phyloP scores from a whole-genome alignment of 2,329 filamentous ascomycete species.

The Gnomoniopsis sp. region DNA sequence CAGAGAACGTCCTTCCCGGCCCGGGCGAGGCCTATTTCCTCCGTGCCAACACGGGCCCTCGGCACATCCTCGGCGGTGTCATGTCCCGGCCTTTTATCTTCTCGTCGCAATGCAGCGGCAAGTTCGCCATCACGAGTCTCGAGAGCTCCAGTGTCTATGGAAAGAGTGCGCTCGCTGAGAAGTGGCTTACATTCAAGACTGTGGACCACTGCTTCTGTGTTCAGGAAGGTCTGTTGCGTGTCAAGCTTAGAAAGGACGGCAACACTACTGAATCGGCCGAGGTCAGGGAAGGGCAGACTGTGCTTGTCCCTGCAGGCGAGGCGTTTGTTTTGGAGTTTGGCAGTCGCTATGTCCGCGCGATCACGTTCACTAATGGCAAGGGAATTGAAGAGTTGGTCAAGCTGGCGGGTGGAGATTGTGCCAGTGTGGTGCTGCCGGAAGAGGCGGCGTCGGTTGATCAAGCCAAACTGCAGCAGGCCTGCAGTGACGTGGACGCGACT shows the following conservation, averaged over 20 bases:
- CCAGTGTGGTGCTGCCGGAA: slow-evolving; percentile 37
- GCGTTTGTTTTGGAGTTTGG: slow-evolving; percentile 41
- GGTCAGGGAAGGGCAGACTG: slow-evolving; percentile 44
- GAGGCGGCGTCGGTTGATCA: slow-evolving; percentile 24
- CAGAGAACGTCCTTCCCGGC: slow-evolving; percentile 37
- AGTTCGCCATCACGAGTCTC: slow-evolving; percentile 52
- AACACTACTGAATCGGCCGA: slow-evolving; percentile 23
- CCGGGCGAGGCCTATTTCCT: slow-evolving; percentile 44
- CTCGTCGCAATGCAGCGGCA: slow-evolving; percentile 42
- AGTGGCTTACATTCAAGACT: slow-evolving; percentile 38
- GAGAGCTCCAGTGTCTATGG: slow-evolving; percentile 40
- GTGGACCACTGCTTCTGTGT: slow-evolving; percentile 53
- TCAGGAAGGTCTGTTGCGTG: slow-evolving; percentile 40
- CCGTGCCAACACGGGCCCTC: slow-evolving; percentile 45
- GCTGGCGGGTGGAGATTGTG: slow-evolving; percentile 30
- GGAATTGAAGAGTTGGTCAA: slow-evolving; percentile 46
- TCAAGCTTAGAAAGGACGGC: slow-evolving; percentile 34
- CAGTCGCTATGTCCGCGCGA: slow-evolving; percentile 43
- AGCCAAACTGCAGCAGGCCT: slow-evolving; percentile 17
- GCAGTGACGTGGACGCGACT: neutral
- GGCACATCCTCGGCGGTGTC: slow-evolving; percentile 42
- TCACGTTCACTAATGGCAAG: slow-evolving; percentile 45
- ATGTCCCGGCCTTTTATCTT: slow-evolving; percentile 46
- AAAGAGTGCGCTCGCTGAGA: slow-evolving; percentile 28
- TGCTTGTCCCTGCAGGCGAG: slow-evolving; percentile 44